Percentiles rank a stretch among this genome's conserved stretches.
Conservation (phyloP, 1,284 basidiomycete genomes). For the Ustilago curta region DNA sequence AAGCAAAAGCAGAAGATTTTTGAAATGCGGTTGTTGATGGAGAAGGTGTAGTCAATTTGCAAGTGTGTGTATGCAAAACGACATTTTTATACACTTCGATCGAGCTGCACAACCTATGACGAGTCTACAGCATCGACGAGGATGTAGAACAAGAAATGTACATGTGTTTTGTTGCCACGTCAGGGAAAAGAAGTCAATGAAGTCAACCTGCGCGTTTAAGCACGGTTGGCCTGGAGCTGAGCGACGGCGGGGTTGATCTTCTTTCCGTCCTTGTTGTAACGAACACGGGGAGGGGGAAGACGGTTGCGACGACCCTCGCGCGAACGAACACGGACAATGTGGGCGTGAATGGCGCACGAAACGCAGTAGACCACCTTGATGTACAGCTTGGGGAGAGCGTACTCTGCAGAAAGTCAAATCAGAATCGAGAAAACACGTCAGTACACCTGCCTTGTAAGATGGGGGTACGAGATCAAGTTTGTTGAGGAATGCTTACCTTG, state of each 20-base stretch:
- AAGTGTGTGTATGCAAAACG: not conserved
- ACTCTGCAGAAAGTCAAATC: constrained; percentile 74
- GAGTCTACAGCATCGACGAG: not conserved
- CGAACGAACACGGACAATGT: constrained; percentile 73
- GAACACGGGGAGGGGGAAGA: constrained; percentile 86
- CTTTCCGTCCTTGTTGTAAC: constrained; percentile 96
- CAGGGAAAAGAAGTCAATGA: not conserved
- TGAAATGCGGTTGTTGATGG: constrained; percentile 8
- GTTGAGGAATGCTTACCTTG: constrained; percentile 57
- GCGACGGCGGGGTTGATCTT: constrained; percentile 71
- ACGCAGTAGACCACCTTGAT: constrained; percentile 99
- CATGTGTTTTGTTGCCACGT: constrained; percentile 11
- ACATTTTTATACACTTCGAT: not conserved
- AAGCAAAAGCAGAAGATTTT: not conserved
- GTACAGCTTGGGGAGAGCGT: constrained; percentile 97
- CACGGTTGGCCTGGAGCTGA: constrained; percentile 50
- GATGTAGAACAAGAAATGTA: constrained; percentile 10
- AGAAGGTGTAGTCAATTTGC: not conserved
- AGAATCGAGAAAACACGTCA: not conserved
- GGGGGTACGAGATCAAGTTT: not conserved
- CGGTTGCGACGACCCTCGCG: constrained; percentile 67
- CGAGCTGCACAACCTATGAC: not conserved
- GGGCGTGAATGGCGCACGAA: constrained; percentile 99
- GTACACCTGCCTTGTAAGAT: not conserved
- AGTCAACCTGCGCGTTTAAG: constrained; percentile 20